These are phyloP conservation scores for Amaranthus tricolor DNA, from an alignment of 179 eudicot genomes.

Conservation along the genomic window DNA sequence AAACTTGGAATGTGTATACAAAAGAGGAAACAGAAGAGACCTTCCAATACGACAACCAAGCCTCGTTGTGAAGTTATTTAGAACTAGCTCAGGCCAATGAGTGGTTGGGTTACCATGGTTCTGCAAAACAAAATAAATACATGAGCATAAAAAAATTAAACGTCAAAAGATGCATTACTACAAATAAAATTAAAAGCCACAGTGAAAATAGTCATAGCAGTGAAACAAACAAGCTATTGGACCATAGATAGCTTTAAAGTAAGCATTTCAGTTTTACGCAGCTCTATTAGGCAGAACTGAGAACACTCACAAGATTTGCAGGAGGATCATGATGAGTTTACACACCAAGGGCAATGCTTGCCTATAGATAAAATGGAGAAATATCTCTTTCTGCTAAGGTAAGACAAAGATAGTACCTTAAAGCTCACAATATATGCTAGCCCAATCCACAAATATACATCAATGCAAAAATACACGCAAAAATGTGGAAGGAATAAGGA, in stretches of 20 bases:
- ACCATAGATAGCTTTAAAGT: neutral
- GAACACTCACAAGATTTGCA: neutral
- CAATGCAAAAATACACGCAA: too few relatives aligned
- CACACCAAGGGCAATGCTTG: neutral
- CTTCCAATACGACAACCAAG: constrained; percentile 96
- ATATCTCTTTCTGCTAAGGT: neutral
- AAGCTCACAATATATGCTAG: neutral
- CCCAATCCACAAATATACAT: too few relatives aligned
- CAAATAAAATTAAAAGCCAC: neutral
- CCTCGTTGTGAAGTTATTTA: constrained; percentile 83
- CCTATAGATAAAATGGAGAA: neutral
- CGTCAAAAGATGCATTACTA: neutral
- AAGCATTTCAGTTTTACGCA: neutral
- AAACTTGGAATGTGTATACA: neutral
- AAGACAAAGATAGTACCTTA: neutral
- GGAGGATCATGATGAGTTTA: neutral
- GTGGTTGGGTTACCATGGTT: constrained; percentile 98
- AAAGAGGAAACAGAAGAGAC: constrained; percentile 29
- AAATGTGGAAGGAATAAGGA: too few relatives aligned
- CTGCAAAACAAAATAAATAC: constrained; percentile 40
- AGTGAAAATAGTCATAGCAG: neutral
- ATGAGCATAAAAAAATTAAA: constrained; percentile 8
- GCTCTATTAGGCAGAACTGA: neutral
- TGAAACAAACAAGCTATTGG: neutral
- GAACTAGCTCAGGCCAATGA: constrained; percentile 88